Evolutionary conservation across 73 alveolate species (phyloP), one percentile per base, ranked within the genome.

Genomic region (Paramecium pentaurelia): DNA sequence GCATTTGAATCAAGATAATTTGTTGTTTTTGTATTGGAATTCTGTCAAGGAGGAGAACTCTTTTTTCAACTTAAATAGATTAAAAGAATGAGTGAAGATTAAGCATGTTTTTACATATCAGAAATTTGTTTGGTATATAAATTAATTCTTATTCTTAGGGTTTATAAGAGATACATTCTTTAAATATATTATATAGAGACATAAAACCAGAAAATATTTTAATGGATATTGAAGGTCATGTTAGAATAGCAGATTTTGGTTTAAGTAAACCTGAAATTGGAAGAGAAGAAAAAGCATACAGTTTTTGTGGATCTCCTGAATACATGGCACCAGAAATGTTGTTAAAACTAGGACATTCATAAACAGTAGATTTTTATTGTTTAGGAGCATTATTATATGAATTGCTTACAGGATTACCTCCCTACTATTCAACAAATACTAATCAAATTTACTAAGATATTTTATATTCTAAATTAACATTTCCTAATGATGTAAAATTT

Each of bases 11-110:
- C 95, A 0, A 88, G 86, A 34, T 84, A 88, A 14, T 94, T 95
- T 28, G 86, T 96, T 22, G 95, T 90, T 60, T 92, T 97, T 42
- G 96, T 96, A 2, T 49, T 96, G 94, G 99, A 97, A 45, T 93
- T 95, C 28, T 96, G 97, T 93, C 85, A 97, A 38, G 99, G 99
- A 11, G 99, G 99, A 0, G 99, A 97, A 80, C 95, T 97, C 84
- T 97, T 97, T 71, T 95, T 38, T 64, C 97, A 96, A 44, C 92
- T 96, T 51, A 92, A 95, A 49, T 71, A 93, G 44, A 87, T 94
- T 36, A 94, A 95, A 28, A 86, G 97, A 75, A 92, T 96, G 88
- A 58, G 87, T 18, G 97, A 95, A 58, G 95, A 96, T n/a, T 71
- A 88, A 58, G 95, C 98, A 25, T 71, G 95, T 58, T 86, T 93